A percentile compares a stretch with the other conserved stretches of the same genome.
Evolutionary conservation across 257 asterid genomes (phyloP).

Genomic region (Solanum dulcamara): DNA sequence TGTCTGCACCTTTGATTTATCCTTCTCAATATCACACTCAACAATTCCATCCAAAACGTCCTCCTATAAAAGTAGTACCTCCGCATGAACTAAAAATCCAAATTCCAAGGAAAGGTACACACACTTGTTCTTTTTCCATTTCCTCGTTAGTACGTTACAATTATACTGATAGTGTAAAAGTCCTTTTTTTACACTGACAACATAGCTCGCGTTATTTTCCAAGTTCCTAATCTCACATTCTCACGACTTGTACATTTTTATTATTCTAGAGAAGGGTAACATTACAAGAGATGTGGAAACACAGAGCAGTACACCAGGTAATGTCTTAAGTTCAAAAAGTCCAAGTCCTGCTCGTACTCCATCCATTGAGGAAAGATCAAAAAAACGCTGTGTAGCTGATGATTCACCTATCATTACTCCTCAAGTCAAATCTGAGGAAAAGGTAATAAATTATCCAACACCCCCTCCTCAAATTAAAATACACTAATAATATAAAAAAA

Average conservation of each 20-base stretch:
- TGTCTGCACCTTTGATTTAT: conserved; percentile 78
- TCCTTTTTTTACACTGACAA: background rate
- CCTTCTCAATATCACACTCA: conserved; percentile 25
- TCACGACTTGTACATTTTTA: background rate
- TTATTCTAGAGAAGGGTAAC: conserved; percentile 27
- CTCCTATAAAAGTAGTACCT: conserved; percentile 6
- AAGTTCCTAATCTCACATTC: background rate
- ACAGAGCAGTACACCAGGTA: conserved; percentile 44
- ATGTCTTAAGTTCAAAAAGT: conserved; percentile 25
- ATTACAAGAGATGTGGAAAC: conserved; percentile 57
- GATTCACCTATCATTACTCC: conserved; percentile 40
- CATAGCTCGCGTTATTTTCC: background rate
- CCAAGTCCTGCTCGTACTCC: conserved; percentile 49
- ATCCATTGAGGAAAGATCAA: conserved; percentile 47
- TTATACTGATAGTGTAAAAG: background rate
- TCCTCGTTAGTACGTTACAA: background rate
- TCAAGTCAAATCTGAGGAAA: conserved; percentile 14
- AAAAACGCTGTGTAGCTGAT: conserved; percentile 12
- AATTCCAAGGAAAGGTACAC: conserved; percentile 1
- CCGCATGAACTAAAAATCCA: conserved; percentile 19
- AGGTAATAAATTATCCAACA: conserved; percentile 26
- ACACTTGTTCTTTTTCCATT: background rate
- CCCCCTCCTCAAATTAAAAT: background rate
- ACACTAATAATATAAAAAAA: background rate
- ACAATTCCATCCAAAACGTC: conserved; percentile 11